phyloP scores from a whole-genome alignment of 805 yeast genomes.

The Lipomyces sp. region DNA sequence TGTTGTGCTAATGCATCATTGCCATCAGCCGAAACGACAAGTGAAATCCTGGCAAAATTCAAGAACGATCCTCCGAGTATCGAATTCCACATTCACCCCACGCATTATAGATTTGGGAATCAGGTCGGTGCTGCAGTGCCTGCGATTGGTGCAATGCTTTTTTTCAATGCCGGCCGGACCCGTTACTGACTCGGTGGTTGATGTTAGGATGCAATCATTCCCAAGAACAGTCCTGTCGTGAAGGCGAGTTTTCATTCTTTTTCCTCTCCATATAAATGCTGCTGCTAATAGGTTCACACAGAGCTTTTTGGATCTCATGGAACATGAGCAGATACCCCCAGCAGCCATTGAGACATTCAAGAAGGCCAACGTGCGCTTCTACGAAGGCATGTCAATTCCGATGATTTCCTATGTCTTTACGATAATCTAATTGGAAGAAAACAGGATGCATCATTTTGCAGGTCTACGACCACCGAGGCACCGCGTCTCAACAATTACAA shows the following conservation, averaged over 20 bases:
- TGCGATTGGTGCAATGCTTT: too few species aligned
- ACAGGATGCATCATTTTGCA: slow-evolving; percentile 71
- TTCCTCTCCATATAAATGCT: background rate
- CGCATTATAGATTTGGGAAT: slow-evolving; percentile 86
- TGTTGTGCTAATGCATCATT: background rate
- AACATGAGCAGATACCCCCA: slow-evolving; percentile 79
- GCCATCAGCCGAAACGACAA: slow-evolving; percentile 63
- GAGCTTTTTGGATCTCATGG: slow-evolving; percentile 70
- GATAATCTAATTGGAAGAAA: background rate
- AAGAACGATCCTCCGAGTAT: slow-evolving; percentile 74
- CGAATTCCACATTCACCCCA: slow-evolving; percentile 86
- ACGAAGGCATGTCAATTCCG: slow-evolving; percentile 51
- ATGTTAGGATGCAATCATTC: slow-evolving; percentile 78
- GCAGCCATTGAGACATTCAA: slow-evolving; percentile 84
- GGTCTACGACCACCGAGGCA: slow-evolving; percentile 78
- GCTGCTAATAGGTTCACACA: background rate
- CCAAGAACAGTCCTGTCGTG: slow-evolving; percentile 71
- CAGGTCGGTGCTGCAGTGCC: slow-evolving; percentile 40
- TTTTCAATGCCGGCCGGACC: too few species aligned
- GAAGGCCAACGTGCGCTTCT: slow-evolving; percentile 78
- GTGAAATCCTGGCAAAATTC: slow-evolving; percentile 71
- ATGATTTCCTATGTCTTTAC: background rate
- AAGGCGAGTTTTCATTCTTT: slow-evolving; percentile 41
- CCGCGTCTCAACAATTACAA: slow-evolving; percentile 22
- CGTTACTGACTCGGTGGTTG: too few species aligned